Evolutionary conservation across 1,284 basidiomycete genomes (phyloP).

Genomic region (Trametes pubescens): DNA sequence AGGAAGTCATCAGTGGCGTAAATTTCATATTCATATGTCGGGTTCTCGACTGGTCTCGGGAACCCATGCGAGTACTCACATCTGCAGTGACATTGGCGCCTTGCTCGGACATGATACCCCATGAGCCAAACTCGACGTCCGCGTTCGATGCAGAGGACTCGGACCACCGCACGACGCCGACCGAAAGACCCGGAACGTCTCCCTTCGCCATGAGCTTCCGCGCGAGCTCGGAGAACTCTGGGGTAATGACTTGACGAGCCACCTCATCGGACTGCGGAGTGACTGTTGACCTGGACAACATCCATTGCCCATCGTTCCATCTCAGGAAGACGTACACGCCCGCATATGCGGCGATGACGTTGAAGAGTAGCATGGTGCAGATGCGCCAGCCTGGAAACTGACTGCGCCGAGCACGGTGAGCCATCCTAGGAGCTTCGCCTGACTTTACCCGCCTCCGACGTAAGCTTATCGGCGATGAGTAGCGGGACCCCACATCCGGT

Average conservation of each 20-base stretch:
- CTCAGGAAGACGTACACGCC: neutral
- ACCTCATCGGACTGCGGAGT: neutral
- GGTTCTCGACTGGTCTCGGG: neutral
- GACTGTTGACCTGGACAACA: neutral
- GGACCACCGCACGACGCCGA: constrained; percentile 30
- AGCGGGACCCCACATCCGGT: too few species aligned
- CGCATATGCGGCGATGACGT: neutral
- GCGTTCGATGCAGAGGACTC: neutral
- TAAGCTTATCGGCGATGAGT: too few species aligned
- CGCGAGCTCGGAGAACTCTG: constrained; percentile 18
- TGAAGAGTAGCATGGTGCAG: neutral
- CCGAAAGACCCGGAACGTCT: constrained; percentile 27
- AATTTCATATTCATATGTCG: neutral
- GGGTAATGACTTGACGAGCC: neutral
- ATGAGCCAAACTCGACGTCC: constrained; percentile 19
- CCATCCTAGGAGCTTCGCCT: too few species aligned
- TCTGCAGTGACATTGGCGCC: constrained; percentile 39
- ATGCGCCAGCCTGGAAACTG: neutral
- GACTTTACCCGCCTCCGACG: too few species aligned
- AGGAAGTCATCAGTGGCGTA: neutral
- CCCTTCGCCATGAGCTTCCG: constrained; percentile 16
- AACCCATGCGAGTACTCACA: constrained; percentile 22
- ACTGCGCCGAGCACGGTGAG: neutral
- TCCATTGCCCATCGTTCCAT: neutral
- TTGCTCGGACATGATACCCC: constrained; percentile 38